Conservation (phyloP, 345 rosid species). For the Salix suchowensis region DNA sequence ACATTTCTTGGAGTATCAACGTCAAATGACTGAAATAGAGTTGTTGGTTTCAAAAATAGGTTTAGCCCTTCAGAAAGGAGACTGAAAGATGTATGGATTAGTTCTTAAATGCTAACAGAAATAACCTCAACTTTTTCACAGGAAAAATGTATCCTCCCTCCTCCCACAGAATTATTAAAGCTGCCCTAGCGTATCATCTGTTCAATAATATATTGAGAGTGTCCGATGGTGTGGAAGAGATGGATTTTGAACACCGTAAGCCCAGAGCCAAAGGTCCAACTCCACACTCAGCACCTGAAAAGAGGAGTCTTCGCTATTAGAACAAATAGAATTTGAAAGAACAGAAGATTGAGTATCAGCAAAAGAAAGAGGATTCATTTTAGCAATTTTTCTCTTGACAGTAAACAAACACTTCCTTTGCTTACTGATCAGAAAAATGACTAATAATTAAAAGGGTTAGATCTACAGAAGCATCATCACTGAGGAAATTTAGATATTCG, state of each 20-base stretch:
- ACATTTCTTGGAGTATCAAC: background rate
- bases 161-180: background rate
- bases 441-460: background rate
- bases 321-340: background rate
- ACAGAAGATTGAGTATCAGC: background rate
- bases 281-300: conserved; percentile 64
- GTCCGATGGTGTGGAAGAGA: conserved; percentile 63
- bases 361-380: background rate
- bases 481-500: background rate
- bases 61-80: background rate
- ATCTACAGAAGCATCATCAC: background rate
- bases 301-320: background rate
- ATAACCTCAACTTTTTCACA: conserved; percentile 1
- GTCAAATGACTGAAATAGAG: background rate
- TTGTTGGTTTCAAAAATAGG: background rate
- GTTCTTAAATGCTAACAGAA: background rate
- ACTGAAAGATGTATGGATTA: background rate
- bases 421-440: background rate
- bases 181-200: conserved; percentile 3
- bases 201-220: conserved; percentile 61
- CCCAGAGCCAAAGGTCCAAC: conserved; percentile 88
- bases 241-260: conserved; percentile 49
- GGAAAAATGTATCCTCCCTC: background rate
- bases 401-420: too few relatives aligned
- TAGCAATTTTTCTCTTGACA: too few relatives aligned